Evolutionary conservation across 352 stramenopile species (phyloP).

Genomic region (Globisporangium cystogenes): DNA sequence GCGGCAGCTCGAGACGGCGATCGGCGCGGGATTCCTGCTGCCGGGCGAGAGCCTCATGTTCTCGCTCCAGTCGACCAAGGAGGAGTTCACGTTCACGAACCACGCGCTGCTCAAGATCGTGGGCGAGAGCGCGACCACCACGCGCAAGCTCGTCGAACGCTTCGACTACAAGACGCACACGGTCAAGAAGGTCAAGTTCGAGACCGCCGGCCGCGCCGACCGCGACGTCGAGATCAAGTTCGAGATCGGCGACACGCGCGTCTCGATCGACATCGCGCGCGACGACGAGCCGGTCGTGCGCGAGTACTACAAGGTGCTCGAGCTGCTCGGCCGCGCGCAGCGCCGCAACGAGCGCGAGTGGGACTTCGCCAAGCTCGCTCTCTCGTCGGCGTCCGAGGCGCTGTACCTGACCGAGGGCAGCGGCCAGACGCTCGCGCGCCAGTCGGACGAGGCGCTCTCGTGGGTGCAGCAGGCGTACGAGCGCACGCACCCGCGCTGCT

Average conservation of each 20-base stretch:
- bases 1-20: conserved; percentile 22
- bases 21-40: conserved; percentile 27
- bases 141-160: conserved; percentile 31
- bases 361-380: conserved; percentile 22
- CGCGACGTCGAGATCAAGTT: conserved; percentile 46
- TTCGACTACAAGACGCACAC: conserved; percentile 25
- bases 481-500: conserved; percentile 29
- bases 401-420: conserved; percentile 27
- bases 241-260: conserved; percentile 13
- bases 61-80: conserved; percentile 47
- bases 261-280: conserved; percentile 27
- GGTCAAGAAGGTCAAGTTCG: conserved; percentile 27
- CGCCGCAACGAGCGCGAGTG: conserved; percentile 28
- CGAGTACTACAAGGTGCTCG: conserved; percentile 36
- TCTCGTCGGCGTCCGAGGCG: conserved; percentile 22
- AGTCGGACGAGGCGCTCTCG: conserved; percentile 27
- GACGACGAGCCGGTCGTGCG: conserved; percentile 23
- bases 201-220: conserved; percentile 39
- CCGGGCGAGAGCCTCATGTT: conserved; percentile 42
- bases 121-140: conserved; percentile 37
- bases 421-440: conserved; percentile 26
- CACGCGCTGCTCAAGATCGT: conserved; percentile 37
- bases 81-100: conserved; percentile 62
- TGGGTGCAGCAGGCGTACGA: conserved; percentile 29
- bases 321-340: conserved; percentile 27